Evolutionary conservation across 176 grass and related monocot genomes (phyloP).

Genomic region (Oropetium thomaeum): DNA sequence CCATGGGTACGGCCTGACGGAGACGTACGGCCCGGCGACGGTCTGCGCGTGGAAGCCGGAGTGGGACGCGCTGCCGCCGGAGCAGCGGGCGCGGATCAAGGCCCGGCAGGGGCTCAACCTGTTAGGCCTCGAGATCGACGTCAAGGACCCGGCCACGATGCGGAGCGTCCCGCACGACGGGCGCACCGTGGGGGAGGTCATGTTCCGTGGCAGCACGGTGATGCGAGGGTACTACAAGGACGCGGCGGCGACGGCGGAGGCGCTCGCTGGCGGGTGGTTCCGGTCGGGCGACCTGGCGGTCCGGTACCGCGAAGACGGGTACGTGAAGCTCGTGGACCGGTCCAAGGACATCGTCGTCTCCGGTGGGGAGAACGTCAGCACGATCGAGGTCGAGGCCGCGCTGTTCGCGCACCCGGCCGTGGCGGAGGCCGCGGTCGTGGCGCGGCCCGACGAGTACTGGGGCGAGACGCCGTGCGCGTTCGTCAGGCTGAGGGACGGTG

Average conservation of each 20-base stretch:
- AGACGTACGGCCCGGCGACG: constrained; percentile 55
- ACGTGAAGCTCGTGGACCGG: constrained; percentile 53
- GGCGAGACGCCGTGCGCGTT: constrained; percentile 86
- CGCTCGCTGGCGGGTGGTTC: constrained; percentile 52
- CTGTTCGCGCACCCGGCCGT: constrained; percentile 52
- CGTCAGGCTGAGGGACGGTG: constrained; percentile 39
- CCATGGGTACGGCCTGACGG: constrained; percentile 59
- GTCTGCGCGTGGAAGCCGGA: constrained; percentile 61
- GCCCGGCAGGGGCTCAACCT: constrained; percentile 52
- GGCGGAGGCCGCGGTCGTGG: constrained; percentile 50
- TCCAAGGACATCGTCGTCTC: constrained; percentile 61
- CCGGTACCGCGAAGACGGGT: constrained; percentile 52
- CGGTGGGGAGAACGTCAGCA: constrained; percentile 66
- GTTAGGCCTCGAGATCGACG: constrained; percentile 51
- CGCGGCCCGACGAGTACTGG: constrained; percentile 56
- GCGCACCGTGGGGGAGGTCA: constrained; percentile 49
- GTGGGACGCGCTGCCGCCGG: constrained; percentile 48
- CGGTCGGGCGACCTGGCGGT: constrained; percentile 51
- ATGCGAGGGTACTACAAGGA: constrained; percentile 71
- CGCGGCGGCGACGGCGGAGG: constrained; percentile 35
- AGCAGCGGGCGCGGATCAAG: constrained; percentile 42
- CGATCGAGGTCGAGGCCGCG: constrained; percentile 51
- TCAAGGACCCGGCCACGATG: constrained; percentile 53
- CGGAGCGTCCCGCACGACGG: constrained; percentile 51
- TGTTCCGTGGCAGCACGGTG: constrained; percentile 64